Evolutionary conservation across 768 basidiomycete species (phyloP).

Genomic region (Dictyophora rubrovolvata): DNA sequence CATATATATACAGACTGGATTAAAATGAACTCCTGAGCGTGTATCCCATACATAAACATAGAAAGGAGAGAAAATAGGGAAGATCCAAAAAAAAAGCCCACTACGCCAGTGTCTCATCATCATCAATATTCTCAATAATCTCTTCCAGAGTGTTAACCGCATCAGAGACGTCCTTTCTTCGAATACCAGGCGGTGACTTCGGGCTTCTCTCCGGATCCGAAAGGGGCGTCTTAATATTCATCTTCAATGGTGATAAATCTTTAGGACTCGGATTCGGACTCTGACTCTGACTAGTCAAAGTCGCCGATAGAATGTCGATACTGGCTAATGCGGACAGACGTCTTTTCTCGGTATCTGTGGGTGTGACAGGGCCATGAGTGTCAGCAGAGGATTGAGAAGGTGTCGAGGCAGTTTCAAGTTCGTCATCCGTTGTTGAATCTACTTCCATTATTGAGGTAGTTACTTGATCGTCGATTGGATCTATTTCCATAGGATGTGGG

Average conservation of each 20-base stretch:
- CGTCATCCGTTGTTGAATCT: too few relatives aligned
- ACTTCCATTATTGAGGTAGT: not conserved
- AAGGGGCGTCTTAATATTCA: not conserved
- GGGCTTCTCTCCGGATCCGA: not conserved
- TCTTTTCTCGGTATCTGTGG: not conserved
- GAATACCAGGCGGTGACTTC: not conserved
- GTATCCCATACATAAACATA: too few relatives aligned
- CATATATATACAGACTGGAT: too few relatives aligned
- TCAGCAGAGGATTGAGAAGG: not conserved
- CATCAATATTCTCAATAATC: not conserved
- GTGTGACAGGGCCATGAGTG: not conserved
- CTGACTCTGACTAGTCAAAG: too few relatives aligned
- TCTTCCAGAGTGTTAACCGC: not conserved
- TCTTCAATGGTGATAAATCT: not conserved
- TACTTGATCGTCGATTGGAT: not conserved
- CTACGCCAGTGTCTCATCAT: not conserved
- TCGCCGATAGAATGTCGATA: not conserved
- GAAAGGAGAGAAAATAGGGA: not conserved
- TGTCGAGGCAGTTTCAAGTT: not conserved
- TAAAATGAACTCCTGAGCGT: too few relatives aligned
- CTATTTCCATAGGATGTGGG: conserved; percentile 9
- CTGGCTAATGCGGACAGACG: not conserved
- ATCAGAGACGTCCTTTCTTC: not conserved
- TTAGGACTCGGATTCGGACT: not conserved
- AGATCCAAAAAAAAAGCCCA: not conserved